These are phyloP conservation scores for Pseudogymnoascus verrucosus DNA, from an alignment of 2,329 filamentous ascomycete genomes.

Conservation along the genomic window DNA sequence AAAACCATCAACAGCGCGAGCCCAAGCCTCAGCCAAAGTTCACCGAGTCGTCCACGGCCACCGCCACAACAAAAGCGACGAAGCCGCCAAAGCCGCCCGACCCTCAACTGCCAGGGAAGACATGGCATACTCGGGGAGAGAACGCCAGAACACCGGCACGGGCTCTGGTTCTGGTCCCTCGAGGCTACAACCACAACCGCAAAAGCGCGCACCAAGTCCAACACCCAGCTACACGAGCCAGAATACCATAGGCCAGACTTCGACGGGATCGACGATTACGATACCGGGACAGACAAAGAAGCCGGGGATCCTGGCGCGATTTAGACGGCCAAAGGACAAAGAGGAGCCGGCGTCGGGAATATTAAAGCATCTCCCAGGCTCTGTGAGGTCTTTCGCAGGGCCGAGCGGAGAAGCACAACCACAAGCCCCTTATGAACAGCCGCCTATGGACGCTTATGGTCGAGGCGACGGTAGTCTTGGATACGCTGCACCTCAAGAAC, in stretches of 20 bases:
- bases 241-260: neutral
- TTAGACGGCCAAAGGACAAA: conserved; percentile 40
- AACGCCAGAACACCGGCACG: conserved; percentile 29
- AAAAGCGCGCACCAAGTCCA: conserved; percentile 66
- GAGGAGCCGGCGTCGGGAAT: conserved; percentile 40
- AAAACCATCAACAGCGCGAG: conserved; percentile 55
- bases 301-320: conserved; percentile 26
- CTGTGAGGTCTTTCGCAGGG: conserved; percentile 44
- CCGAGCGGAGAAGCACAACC: neutral
- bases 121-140: conserved; percentile 28
- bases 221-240: conserved; percentile 64
- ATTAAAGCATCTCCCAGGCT: conserved; percentile 42
- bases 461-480: conserved; percentile 23
- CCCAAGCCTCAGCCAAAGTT: conserved; percentile 48
- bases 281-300: conserved; percentile 31
- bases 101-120: conserved; percentile 42
- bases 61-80: conserved; percentile 63
- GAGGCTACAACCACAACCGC: conserved; percentile 32
- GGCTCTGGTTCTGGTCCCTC: neutral
- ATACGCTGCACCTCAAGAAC: conserved; percentile 19
- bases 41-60: conserved; percentile 58
- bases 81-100: conserved; percentile 57
- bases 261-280: conserved; percentile 12
- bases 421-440: neutral
- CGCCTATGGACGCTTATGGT: conserved; percentile 24